Percentiles rank a stretch among this genome's conserved stretches.
phyloP scores from a whole-genome alignment of 768 basidiomycete genomes.

The Panaeolus papilionaceus region DNA sequence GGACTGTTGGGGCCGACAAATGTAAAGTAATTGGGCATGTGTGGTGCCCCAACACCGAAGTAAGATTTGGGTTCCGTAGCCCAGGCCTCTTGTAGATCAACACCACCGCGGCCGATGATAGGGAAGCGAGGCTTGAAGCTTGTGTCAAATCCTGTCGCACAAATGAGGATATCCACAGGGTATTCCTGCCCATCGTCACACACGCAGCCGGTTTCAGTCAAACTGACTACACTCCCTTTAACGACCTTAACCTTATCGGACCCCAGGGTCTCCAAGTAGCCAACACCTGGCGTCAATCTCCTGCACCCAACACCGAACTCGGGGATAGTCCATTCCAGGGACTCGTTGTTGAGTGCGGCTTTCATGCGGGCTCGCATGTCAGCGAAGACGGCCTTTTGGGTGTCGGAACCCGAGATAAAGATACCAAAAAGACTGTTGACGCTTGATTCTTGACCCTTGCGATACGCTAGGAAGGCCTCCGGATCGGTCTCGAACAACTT shows the following conservation, averaged over 20 bases:
- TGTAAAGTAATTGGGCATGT: slow-evolving; percentile 52
- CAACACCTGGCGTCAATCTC: slow-evolving; percentile 49
- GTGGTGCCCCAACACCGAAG: slow-evolving; percentile 46
- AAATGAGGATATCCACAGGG: slow-evolving; percentile 45
- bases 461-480: slow-evolving; percentile 43
- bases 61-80: slow-evolving; percentile 46
- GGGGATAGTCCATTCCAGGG: slow-evolving; percentile 45
- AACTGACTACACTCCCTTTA: slow-evolving; percentile 45
- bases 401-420: slow-evolving; percentile 33
- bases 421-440: slow-evolving; percentile 38
- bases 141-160: slow-evolving; percentile 42
- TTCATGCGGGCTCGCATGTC: slow-evolving; percentile 42
- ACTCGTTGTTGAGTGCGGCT: slow-evolving; percentile 44
- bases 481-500: slow-evolving; percentile 41
- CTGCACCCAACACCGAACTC: slow-evolving; percentile 37
- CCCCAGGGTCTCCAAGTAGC: slow-evolving; percentile 51
- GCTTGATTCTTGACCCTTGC: slow-evolving; percentile 42
- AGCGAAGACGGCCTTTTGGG: slow-evolving; percentile 34
- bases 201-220: slow-evolving; percentile 48
- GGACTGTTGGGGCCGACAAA: slow-evolving; percentile 45
- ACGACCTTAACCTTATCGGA: slow-evolving; percentile 52
- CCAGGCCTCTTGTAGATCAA: slow-evolving; percentile 42
- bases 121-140: neutral
- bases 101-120: slow-evolving; percentile 33
- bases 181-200: slow-evolving; percentile 34